Evolutionary conservation across 768 basidiomycete genomes (phyloP).

Genomic region (Terana coerulea): DNA sequence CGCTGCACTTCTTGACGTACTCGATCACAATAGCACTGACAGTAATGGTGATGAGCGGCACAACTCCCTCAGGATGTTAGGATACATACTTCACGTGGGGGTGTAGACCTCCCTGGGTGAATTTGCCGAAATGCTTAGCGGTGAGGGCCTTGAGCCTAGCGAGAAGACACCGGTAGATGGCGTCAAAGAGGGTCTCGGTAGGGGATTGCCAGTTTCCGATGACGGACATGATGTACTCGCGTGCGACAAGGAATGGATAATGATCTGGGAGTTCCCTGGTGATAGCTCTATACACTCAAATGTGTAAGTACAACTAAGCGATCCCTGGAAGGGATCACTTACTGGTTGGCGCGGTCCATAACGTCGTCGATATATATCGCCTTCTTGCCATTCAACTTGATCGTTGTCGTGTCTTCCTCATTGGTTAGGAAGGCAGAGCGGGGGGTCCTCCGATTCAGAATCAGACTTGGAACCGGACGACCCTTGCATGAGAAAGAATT

Average conservation of each 20-base stretch:
- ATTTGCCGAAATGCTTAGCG: conserved; percentile 43
- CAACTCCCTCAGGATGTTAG: neutral
- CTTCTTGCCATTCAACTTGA: neutral
- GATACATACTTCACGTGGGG: conserved; percentile 46
- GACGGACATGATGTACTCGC: conserved; percentile 42
- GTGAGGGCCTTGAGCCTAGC: conserved; percentile 42
- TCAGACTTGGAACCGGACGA: neutral
- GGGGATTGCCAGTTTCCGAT: conserved; percentile 48
- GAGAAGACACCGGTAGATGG: conserved; percentile 34
- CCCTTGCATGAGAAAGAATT: neutral
- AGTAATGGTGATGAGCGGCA: neutral
- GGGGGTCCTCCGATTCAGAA: neutral
- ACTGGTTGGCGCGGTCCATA: conserved; percentile 43
- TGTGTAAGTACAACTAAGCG: neutral
- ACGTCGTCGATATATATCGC: conserved; percentile 54
- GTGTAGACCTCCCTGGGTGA: conserved; percentile 50
- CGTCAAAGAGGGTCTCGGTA: conserved; percentile 39
- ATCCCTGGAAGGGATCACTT: conserved; percentile 18
- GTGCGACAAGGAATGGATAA: conserved; percentile 61
- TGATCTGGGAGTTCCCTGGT: conserved; percentile 68
- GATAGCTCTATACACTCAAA: conserved; percentile 43
- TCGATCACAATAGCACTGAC: conserved; percentile 49
- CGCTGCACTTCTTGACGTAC: conserved; percentile 43
- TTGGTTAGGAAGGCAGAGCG: conserved; percentile 14
- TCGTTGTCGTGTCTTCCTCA: conserved; percentile 16